Base-by-base conservation (phyloP, 495 filamentous ascomycete genomes). In the Collariella sp. region DNA sequence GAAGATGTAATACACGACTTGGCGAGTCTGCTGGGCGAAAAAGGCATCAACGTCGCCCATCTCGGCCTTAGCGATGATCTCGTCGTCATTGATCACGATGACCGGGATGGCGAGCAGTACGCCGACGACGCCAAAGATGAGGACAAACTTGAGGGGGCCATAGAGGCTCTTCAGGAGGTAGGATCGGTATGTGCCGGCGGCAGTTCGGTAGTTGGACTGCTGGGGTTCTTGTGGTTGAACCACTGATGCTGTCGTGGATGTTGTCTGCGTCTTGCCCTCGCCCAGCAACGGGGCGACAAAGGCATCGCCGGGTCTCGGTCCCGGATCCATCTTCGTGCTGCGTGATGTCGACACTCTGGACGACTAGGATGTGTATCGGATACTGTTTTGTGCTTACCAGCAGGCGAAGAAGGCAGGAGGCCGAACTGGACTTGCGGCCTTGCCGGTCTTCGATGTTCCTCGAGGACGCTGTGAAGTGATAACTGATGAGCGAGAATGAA, bases 1-100 rank as follows among this genome's bases (percentile, higher is more conserved):
- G 34, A 61, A 65, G 29, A 63, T 42, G 50, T 62, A 63, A 35
- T 59, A 65, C 20, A 63, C 34, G 5, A 51, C 23, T 15, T 52
- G 42, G 40, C 39, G 36, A 18, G 41, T 48, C 40, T 57, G 18
- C 35, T 48, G 46, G 12, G 44, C 44, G 6, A 45, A 33, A 41
- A 54, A 47, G 31, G 50, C 36, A 11, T 54, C 51, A 3, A 46
- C 33, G 29, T 46, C 48, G 3, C 23, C 46, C 0, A 26, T 39
- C 26, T 44, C 45, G 7, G 48, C 47, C n/a, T 60, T 49, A 15
- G 39, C 45, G 5, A 52, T 18, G 42, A 47, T 40, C 16, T 55
- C 29, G 46, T 51, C 22, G 33, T 49, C 33, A 36, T 50, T 42
- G 31, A 52, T 48, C 26, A 57, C 35, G 6, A 60, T 54, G 38